phyloP scores from a whole-genome alignment of 2,329 filamentous ascomycete species.

The Talaromyces sp. region DNA sequence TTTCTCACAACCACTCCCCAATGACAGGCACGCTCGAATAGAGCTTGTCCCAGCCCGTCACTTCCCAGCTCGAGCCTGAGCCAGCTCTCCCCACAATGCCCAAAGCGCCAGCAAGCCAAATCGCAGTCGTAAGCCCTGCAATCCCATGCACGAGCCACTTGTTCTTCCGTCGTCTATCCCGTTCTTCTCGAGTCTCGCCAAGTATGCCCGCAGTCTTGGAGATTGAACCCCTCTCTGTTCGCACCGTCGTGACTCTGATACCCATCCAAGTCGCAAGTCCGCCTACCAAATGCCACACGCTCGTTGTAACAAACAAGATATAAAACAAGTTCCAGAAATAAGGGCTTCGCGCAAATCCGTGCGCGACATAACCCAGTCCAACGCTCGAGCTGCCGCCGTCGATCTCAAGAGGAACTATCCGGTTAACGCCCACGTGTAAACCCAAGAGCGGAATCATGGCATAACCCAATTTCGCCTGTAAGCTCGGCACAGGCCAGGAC shows the following conservation, averaged over 20 bases:
- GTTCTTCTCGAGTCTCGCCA: conserved; percentile 50
- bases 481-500: conserved; percentile 68
- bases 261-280: conserved; percentile 80
- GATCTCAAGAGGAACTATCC: conserved; percentile 67
- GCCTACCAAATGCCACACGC: conserved; percentile 76
- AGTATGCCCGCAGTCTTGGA: conserved; percentile 31
- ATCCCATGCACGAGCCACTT: conserved; percentile 70
- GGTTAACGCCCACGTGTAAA: conserved; percentile 72
- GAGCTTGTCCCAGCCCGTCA: conserved; percentile 71
- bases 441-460: conserved; percentile 61
- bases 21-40: conserved; percentile 60
- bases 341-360: conserved; percentile 74
- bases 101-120: conserved; percentile 82
- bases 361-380: conserved; percentile 75
- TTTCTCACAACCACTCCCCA: conserved; percentile 46
- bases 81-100: conserved; percentile 73
- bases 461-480: conserved; percentile 71
- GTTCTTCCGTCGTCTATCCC: conserved; percentile 56
- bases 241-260: conserved; percentile 40
- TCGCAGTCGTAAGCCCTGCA: conserved; percentile 52
- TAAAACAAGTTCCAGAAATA: conserved; percentile 66
- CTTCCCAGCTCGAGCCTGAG: conserved; percentile 70
- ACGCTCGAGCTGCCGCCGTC: conserved; percentile 86
- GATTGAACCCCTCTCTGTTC: conserved; percentile 26
- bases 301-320: conserved; percentile 60